phyloP scores from a whole-genome alignment of 768 basidiomycete species.

The Tephrocybe sp. region DNA sequence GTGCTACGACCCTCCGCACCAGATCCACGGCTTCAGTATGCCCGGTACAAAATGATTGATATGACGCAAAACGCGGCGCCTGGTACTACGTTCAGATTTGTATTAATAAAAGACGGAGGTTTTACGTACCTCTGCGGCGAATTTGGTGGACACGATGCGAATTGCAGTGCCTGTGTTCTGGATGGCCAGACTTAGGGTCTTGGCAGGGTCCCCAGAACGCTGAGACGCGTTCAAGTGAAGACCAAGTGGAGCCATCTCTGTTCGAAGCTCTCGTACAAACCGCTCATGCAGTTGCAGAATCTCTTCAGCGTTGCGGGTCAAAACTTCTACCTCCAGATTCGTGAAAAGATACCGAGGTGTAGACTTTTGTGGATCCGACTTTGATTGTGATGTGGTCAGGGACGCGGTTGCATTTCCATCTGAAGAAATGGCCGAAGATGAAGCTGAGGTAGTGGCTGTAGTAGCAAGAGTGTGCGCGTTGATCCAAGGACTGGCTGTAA shows the following conservation, averaged over 20 bases:
- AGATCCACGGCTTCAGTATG: constrained; percentile 81
- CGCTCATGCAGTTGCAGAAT: constrained; percentile 67
- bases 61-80: constrained; percentile 74
- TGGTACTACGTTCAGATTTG: constrained; percentile 25
- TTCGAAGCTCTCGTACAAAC: constrained; percentile 54
- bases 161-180: constrained; percentile 43
- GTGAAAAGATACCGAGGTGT: constrained; percentile 51
- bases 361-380: constrained; percentile 27
- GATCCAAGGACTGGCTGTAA: constrained; percentile 42
- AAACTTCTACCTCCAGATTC: constrained; percentile 50
- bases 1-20: constrained; percentile 61
- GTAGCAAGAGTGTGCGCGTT: constrained; percentile 39
- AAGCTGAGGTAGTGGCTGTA: constrained; percentile 21
- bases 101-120: constrained; percentile 3
- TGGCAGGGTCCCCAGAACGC: constrained; percentile 13
- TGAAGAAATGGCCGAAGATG: constrained; percentile 20
- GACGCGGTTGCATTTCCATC: constrained; percentile 20
- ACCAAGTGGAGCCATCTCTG: constrained; percentile 49
- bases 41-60: constrained; percentile 84
- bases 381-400: constrained; percentile 17
- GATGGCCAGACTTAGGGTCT: constrained; percentile 18
- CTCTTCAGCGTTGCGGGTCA: constrained; percentile 68
- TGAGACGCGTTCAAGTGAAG: constrained; percentile 34
- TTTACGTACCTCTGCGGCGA: constrained; percentile 51
- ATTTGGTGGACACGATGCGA: constrained; percentile 50